A percentile compares a stretch with the other conserved stretches of the same genome.
Conservation (phyloP, 164 flowering plant genomes). For the Houttuynia cordata region DNA sequence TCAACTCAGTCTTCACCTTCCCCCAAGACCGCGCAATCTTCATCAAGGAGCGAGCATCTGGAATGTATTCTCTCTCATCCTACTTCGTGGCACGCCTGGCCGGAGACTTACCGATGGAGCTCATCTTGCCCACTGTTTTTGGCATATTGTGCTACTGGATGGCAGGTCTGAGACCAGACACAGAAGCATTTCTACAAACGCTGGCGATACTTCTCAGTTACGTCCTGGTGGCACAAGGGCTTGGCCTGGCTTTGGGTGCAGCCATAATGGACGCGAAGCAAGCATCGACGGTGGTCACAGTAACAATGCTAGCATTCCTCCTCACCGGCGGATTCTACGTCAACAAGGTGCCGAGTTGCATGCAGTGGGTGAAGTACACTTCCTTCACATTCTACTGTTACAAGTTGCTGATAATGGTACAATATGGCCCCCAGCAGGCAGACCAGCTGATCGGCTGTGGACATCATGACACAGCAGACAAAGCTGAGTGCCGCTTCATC, state of each 20-base stretch:
- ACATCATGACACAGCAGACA: slow-evolving; percentile 1
- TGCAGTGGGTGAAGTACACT: slow-evolving; percentile 67
- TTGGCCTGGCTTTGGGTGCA: slow-evolving; percentile 73
- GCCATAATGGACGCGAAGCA: slow-evolving; percentile 80
- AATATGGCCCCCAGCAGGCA: slow-evolving; percentile 41
- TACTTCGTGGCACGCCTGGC: slow-evolving; percentile 73
- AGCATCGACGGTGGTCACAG: slow-evolving; percentile 64
- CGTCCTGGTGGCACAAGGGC: slow-evolving; percentile 77
- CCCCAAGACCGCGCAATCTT: slow-evolving; percentile 84
- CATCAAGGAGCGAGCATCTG: slow-evolving; percentile 60
- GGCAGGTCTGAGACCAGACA: slow-evolving; percentile 50
- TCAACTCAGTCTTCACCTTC: slow-evolving; percentile 60
- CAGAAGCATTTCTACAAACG: slow-evolving; percentile 39
- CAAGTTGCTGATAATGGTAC: slow-evolving; percentile 45
- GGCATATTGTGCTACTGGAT: slow-evolving; percentile 52
- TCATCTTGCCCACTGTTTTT: slow-evolving; percentile 60
- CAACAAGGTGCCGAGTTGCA: slow-evolving; percentile 46
- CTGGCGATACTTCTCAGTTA: slow-evolving; percentile 40
- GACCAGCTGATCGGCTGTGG: slow-evolving; percentile 34
- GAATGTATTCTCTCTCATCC: slow-evolving; percentile 74
- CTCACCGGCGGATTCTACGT: slow-evolving; percentile 79
- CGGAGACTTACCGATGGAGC: slow-evolving; percentile 83
- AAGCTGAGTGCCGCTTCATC: slow-evolving; percentile 27
- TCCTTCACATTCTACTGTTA: slow-evolving; percentile 62
- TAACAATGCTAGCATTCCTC: slow-evolving; percentile 71